phyloP scores from a whole-genome alignment of 1,284 basidiomycete genomes.

The Moesziomyces globuligerus region DNA sequence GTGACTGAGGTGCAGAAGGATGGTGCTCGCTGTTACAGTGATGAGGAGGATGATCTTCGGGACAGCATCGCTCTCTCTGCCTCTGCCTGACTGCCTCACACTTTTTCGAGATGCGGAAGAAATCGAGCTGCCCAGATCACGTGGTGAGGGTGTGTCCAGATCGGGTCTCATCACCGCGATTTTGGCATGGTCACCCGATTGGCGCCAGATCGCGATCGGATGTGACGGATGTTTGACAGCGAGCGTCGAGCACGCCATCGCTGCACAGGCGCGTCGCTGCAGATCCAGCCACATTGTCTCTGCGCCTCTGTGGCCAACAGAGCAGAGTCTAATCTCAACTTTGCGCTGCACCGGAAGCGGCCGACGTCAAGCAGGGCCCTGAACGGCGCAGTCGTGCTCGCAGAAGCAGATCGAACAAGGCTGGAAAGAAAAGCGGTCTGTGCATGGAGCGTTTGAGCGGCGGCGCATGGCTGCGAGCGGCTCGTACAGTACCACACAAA shows the following conservation, averaged over 20 bases:
- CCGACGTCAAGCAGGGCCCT: no score
- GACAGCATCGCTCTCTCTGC: no score
- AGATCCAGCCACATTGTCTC: not conserved
- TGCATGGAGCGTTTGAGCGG: not conserved
- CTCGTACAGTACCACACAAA: no score
- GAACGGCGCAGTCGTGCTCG: no score
- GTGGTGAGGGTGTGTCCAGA: slow-evolving; percentile 5
- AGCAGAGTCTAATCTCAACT: no score
- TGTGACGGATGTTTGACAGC: slow-evolving; percentile 9
- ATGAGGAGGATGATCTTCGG: slow-evolving; percentile 3
- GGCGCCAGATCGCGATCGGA: slow-evolving; percentile 3
- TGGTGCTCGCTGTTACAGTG: not conserved
- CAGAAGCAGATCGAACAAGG: no score
- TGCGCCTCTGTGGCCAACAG: not conserved
- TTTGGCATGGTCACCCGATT: no score
- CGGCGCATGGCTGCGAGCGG: no score
- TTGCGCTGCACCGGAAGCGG: no score
- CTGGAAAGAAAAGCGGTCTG: not conserved
- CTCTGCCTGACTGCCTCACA: not conserved
- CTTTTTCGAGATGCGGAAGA: slow-evolving; percentile 28
- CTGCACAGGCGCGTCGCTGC: slow-evolving; percentile 18
- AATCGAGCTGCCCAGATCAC: slow-evolving; percentile 25
- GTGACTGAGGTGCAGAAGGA: not conserved
- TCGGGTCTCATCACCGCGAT: no score
- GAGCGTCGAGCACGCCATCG: slow-evolving; percentile 36